phyloP scores from a whole-genome alignment of 345 rosid genomes.

The Geranium brycei region DNA sequence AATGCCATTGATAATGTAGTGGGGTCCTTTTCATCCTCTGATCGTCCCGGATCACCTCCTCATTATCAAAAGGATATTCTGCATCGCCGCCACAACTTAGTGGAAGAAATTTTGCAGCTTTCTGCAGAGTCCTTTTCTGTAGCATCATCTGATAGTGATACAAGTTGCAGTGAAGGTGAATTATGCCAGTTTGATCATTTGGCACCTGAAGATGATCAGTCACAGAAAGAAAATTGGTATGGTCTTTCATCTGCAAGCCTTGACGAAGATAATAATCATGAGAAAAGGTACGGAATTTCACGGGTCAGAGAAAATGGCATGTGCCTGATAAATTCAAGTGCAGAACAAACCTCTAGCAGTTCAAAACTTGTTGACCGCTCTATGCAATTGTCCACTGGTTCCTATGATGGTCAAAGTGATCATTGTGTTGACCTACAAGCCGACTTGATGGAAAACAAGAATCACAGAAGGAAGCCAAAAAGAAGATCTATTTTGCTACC shows the following conservation, averaged over 20 bases:
- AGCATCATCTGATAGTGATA: slow-evolving; percentile 64
- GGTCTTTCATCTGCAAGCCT: slow-evolving; percentile 9
- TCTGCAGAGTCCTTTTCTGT: slow-evolving; percentile 79
- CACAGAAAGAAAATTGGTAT: slow-evolving; percentile 19
- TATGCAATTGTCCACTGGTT: slow-evolving; percentile 15
- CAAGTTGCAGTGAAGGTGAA: slow-evolving; percentile 73
- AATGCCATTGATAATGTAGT: slow-evolving; percentile 30
- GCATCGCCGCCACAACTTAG: slow-evolving; percentile 71
- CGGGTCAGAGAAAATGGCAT: slow-evolving; percentile 23
- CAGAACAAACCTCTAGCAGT: slow-evolving; percentile 23
- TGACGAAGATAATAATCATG: slow-evolving; percentile 14
- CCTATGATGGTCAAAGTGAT: slow-evolving; percentile 27
- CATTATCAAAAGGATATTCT: slow-evolving; percentile 74
- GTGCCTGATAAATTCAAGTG: slow-evolving; percentile 17
- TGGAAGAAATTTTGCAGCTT: slow-evolving; percentile 87
- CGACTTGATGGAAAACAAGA: slow-evolving; percentile 35
- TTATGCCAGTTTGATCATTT: slow-evolving; percentile 30
- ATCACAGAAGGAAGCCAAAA: slow-evolving; percentile 40
- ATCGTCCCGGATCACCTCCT: slow-evolving; percentile 63
- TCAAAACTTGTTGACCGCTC: slow-evolving; percentile 12
- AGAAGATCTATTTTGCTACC: slow-evolving; percentile 41
- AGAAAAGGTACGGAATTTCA: slow-evolving; percentile 14
- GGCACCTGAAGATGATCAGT: slow-evolving; percentile 25
- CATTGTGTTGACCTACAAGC: slow-evolving; percentile 29
- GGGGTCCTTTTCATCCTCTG: slow-evolving; percentile 35